Conservation (phyloP, 495 filamentous ascomycete species). For the Thozetella sp. region DNA sequence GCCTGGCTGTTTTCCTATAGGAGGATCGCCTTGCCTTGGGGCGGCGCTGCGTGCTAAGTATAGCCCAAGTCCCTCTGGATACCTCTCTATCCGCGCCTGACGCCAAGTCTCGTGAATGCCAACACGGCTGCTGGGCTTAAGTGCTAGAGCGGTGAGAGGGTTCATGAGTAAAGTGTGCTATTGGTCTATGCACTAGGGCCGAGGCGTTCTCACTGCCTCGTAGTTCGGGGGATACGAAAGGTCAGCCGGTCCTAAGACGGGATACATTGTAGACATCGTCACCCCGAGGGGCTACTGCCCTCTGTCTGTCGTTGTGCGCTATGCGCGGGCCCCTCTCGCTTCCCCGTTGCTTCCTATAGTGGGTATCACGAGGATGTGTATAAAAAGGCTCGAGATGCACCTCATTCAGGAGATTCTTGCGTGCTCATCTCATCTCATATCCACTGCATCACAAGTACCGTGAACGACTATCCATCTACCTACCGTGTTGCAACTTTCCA, state of each 20-base stretch:
- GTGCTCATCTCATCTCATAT: not conserved
- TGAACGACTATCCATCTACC: not conserved
- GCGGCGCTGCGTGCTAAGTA: not conserved
- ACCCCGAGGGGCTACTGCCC: not conserved
- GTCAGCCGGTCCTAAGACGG: not conserved
- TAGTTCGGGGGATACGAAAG: not conserved
- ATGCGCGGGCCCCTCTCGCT: not conserved
- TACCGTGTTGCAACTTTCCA: not conserved
- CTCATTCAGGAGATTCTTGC: not conserved
- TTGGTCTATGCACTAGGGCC: not conserved
- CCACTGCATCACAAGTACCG: not conserved
- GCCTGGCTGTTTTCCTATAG: too few relatives aligned
- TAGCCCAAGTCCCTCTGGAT: not conserved
- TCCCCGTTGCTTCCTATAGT: too few relatives aligned
- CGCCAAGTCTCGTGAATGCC: not conserved
- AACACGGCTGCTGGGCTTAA: not conserved
- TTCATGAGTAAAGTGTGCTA: not conserved
- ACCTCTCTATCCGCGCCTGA: too few relatives aligned
- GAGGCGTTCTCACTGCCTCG: not conserved
- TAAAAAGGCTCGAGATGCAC: not conserved
- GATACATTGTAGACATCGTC: not conserved
- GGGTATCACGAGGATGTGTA: too few relatives aligned
- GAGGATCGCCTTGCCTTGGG: not conserved
- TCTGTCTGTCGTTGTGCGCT: not conserved
- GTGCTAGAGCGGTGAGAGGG: not conserved